A percentile compares a stretch with the other conserved stretches of the same genome.
These are phyloP conservation scores for Echinosophora koreensis DNA, from an alignment of 306 rosid species.

Conservation along the genomic window DNA sequence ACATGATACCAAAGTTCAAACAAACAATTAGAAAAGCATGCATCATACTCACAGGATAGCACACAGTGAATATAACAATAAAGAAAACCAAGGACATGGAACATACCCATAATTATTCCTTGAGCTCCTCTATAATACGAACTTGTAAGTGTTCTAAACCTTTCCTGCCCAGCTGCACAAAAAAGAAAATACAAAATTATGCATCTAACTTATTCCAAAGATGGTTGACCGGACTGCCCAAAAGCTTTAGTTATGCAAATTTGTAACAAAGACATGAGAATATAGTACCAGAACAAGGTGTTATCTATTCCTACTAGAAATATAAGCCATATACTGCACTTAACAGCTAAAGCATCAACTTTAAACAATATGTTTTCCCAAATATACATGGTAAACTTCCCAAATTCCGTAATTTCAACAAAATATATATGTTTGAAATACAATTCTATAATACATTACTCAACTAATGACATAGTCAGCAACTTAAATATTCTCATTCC, in stretches of 20 bases:
- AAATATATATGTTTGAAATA: constrained; percentile 1
- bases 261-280: constrained; percentile 22
- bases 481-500: background rate
- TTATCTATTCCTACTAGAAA: constrained; percentile 1
- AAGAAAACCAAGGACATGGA: constrained; percentile 30
- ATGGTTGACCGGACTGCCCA: constrained; percentile 24
- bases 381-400: background rate
- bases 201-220: constrained; percentile 12
- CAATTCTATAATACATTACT: background rate
- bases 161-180: constrained; percentile 87
- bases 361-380: background rate
- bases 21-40: background rate
- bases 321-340: background rate
- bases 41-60: constrained; percentile 10
- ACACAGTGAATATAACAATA: background rate
- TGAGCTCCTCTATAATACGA: constrained; percentile 95
- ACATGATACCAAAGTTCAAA: constrained; percentile 19
- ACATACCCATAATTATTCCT: constrained; percentile 85
- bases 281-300: background rate
- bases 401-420: background rate
- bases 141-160: constrained; percentile 86
- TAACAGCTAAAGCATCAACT: background rate
- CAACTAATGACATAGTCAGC: background rate
- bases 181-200: constrained; percentile 27
- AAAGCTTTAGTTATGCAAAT: background rate